A percentile compares a stretch with the other conserved stretches of the same genome.
Evolutionary conservation across 1,284 basidiomycete genomes (phyloP).

Genomic region (Psilocybe mexicana): DNA sequence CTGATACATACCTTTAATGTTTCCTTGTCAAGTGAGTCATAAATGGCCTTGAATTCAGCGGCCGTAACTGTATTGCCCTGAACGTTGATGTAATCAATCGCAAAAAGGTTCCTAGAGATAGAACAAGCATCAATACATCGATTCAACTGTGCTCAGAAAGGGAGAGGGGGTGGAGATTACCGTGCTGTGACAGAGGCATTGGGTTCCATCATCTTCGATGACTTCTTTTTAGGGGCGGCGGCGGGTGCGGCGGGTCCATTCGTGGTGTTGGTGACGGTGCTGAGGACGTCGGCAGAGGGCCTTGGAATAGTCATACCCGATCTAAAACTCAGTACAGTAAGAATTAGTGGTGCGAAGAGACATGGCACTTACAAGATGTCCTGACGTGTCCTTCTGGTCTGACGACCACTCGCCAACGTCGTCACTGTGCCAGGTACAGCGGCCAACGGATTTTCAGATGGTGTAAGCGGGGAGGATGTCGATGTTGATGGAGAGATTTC

Average conservation of each 20-base stretch:
- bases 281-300: not conserved
- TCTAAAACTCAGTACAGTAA: not conserved
- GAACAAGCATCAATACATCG: not conserved
- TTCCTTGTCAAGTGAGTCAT: conserved; percentile 5
- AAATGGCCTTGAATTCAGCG: conserved; percentile 9
- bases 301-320: not conserved
- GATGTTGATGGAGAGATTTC: no score
- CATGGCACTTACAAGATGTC: not conserved
- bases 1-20: not conserved
- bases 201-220: not conserved
- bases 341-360: not conserved
- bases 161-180: not conserved
- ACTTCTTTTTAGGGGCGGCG: not conserved
- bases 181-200: not conserved
- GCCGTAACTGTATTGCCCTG: not conserved
- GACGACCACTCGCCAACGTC: not conserved
- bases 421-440: no score
- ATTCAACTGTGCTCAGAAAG: not conserved
- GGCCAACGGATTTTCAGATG: no score
- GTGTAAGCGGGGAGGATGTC: no score
- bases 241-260: not conserved
- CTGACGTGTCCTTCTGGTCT: not conserved
- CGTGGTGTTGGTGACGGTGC: not conserved
- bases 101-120: conserved; percentile 8
- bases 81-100: conserved; percentile 8